Evolutionary conservation across 768 basidiomycete species (phyloP), one percentile per base, ranked within the genome.

Genomic region (Naganishia friedmannii): DNA sequence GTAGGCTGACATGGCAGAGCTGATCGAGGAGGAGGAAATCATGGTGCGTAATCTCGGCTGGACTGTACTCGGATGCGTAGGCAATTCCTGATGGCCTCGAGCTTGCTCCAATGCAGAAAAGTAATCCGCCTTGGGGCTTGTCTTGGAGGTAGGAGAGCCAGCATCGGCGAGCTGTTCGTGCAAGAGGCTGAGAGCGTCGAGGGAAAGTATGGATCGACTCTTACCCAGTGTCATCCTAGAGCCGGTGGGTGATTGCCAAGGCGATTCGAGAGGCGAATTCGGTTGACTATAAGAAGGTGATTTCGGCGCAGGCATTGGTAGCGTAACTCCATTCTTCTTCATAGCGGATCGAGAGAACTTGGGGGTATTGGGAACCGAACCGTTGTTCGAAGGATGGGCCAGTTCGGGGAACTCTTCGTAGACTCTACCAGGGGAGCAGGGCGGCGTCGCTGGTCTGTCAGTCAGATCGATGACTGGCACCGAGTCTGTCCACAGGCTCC

Each of bases 261-360:
- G 60, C 15, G 60, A 63, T 28, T 42, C 60, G 17, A 63, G 26
- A 23, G 60, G 60, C 3, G 60, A 63, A n/a, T 26, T 42, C 39
- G 42, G 21, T 26, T 42, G 60, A 26, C n/a, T 26, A 4, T n/a
- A 17, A 28, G 60, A 63, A 15, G 60, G 60, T 26, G 28, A 63
- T 29, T 17, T 63, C 19, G 60, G 60, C 13, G 60, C 19, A 0
- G 60, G 31, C 60, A 53, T 66, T 26, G 69, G 69, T 23, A 70
- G 75, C 74, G 78, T 74, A 42, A 79, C 66, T n/a, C 73, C 75
- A 19, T 70, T 70, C 57, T 75, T 76, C 60, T 74, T 77, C 34
- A 80, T 45, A 1, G 73, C 72, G 3, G 77, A 69, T 23, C 79
- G 72, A 32, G 78, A 80, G 57, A 80, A 80, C 31, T 77, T 76